Conservation (phyloP, 2,329 filamentous ascomycete species). For the Escovopsis sp. region DNA sequence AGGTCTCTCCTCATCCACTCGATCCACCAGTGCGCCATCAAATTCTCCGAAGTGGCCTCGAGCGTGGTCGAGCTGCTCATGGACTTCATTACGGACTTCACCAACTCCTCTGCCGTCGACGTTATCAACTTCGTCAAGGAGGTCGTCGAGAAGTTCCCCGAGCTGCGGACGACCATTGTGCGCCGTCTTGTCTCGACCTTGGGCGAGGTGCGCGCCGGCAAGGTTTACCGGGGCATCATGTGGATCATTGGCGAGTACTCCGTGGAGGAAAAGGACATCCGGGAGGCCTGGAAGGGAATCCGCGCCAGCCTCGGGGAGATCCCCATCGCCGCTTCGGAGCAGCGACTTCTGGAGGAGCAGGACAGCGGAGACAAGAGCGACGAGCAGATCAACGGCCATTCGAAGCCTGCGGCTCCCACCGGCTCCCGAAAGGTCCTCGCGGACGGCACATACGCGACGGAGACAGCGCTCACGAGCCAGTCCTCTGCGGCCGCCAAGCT, state of each 20-base stretch:
- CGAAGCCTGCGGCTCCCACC: slow-evolving; percentile 59
- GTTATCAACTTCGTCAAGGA: slow-evolving; percentile 99
- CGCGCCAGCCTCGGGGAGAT: slow-evolving; percentile 90
- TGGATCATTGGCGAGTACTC: slow-evolving; percentile 99
- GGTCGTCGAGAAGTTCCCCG: slow-evolving; percentile 94
- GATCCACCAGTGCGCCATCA: slow-evolving; percentile 97
- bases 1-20: slow-evolving; percentile 89
- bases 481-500: slow-evolving; percentile 79
- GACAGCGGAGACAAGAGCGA: slow-evolving; percentile 51
- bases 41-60: slow-evolving; percentile 93
- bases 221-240: slow-evolving; percentile 89
- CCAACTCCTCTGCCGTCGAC: slow-evolving; percentile 90
- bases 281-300: slow-evolving; percentile 93
- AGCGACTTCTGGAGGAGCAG: slow-evolving; percentile 75
- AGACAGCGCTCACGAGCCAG: slow-evolving; percentile 87
- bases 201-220: slow-evolving; percentile 85
- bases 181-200: slow-evolving; percentile 79
- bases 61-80: slow-evolving; percentile 94
- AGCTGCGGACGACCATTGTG: slow-evolving; percentile 74
- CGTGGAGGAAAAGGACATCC: slow-evolving; percentile 80
- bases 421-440: slow-evolving; percentile 85
- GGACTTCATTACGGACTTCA: slow-evolving; percentile 98
- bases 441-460: slow-evolving; percentile 93
- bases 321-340: slow-evolving; percentile 88
- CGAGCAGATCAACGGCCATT: slow-evolving; percentile 63